Evolutionary conservation across 2,329 filamentous ascomycete genomes (phyloP).

Genomic region (Xylaria sp.): DNA sequence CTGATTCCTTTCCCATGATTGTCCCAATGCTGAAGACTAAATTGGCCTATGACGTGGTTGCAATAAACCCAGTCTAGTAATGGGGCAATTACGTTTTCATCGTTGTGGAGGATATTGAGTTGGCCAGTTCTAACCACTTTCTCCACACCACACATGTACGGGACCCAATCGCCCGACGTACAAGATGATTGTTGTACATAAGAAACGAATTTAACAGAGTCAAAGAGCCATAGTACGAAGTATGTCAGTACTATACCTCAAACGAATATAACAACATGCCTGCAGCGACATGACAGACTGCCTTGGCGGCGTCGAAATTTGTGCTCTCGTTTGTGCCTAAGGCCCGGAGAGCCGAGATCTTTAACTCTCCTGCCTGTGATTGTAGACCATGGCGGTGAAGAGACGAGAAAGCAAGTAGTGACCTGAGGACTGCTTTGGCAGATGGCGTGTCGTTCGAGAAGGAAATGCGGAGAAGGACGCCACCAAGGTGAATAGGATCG

Average conservation of each 20-base stretch:
- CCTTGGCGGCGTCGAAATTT: neutral
- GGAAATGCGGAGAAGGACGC: neutral
- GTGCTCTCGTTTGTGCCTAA: neutral
- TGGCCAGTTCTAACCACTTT: neutral
- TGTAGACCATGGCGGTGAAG: neutral
- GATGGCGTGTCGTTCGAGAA: neutral
- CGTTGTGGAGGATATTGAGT: neutral
- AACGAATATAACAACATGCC: conserved; percentile 3
- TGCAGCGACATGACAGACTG: neutral
- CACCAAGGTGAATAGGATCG: neutral
- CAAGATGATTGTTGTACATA: neutral
- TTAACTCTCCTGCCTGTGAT: neutral
- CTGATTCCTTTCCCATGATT: too few relatives aligned
- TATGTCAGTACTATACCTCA: neutral
- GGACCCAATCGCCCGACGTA: conserved; percentile 1
- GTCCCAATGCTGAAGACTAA: neutral
- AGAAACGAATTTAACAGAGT: too few relatives aligned
- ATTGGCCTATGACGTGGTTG: neutral
- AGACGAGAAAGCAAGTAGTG: neutral
- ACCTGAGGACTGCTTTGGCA: neutral
- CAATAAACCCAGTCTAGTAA: conserved; percentile 8
- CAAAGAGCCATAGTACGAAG: neutral
- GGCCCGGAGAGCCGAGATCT: neutral
- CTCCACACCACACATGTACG: neutral
- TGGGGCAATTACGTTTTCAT: neutral